Conservation (phyloP, 345 rosid species). For the Boechera divaricarpa region DNA sequence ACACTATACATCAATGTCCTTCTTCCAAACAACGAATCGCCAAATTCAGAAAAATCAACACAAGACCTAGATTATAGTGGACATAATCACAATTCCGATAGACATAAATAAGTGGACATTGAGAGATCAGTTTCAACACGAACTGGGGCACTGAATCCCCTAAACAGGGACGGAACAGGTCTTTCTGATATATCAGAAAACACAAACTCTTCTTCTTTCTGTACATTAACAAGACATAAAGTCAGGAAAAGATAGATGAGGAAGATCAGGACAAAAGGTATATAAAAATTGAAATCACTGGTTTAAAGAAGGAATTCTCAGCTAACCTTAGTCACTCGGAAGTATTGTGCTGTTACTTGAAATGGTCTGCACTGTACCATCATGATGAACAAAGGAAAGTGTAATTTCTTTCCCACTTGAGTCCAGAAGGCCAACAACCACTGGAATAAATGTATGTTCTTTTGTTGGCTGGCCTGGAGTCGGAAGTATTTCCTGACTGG, state of each 20-base stretch:
- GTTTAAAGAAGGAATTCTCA: conserved; percentile 15
- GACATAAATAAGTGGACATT: too few relatives aligned
- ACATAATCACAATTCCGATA: too few relatives aligned
- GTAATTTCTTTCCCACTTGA: conserved; percentile 83
- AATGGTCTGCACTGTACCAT: conserved; percentile 63
- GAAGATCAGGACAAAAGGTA: conserved; percentile 17
- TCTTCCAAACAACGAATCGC: too few relatives aligned
- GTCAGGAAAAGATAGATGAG: not conserved
- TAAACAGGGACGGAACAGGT: too few relatives aligned
- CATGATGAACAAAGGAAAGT: conserved; percentile 67
- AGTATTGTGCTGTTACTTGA: conserved; percentile 68
- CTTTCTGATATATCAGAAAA: too few relatives aligned
- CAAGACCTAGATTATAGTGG: too few relatives aligned
- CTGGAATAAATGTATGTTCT: conserved; percentile 92
- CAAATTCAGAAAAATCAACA: too few relatives aligned
- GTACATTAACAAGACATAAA: too few relatives aligned
- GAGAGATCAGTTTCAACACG: too few relatives aligned
- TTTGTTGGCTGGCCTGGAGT: conserved; percentile 92
- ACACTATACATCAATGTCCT: too few relatives aligned
- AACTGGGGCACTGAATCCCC: too few relatives aligned
- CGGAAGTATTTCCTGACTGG: conserved; percentile 84
- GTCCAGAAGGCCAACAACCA: conserved; percentile 76
- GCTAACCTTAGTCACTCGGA: conserved; percentile 81
- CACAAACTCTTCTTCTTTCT: too few relatives aligned
- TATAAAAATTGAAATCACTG: not conserved